Evolutionary conservation across 352 stramenopile genomes (phyloP), one percentile per base, ranked within the genome.

Genomic region (Pythium scleroteichum): DNA sequence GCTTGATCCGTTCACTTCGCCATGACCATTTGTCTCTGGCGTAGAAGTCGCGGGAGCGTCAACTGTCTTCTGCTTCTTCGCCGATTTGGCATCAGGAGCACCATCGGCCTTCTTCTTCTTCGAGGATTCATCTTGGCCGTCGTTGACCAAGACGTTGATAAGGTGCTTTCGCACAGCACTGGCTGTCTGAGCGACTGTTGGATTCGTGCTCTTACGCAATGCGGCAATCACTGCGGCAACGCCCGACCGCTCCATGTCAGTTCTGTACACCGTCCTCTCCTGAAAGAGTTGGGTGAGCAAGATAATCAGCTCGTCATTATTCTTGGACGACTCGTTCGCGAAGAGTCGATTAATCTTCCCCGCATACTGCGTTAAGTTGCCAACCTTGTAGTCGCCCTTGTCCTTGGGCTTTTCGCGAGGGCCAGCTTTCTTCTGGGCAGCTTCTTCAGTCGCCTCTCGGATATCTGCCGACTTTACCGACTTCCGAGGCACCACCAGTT

Each of bases 141-240:
- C 81, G 17, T 83, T 64, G 14, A 75, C 59, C 53, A 93, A 53
- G 8, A 90, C 81, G 2, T 72, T 72, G 23, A 92, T 93, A 64
- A 92, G 67, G 63, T 92, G 82, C 62, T 90, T 92, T 51, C 85
- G 81, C 51, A 94, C 63, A 8, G 81, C 82, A 52, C 82, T 94
- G 1, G 85, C 82, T 2, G 85, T 90, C 40, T 84, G 64, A 0
- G 78, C 77, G 0, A 94, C 78, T 1, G 82, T 91, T 4, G 82
- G 78, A 47, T 79, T 92, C 22, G 64, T 66, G 38, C 71, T 91
- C 72, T 92, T 90, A 26, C 85, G 78, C 47, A 94, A 46, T 2
- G 61, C 41, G 3, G 81, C 77, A 54, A 94, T 85, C 52, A 92
- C 78, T 16, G 75, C 65, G n/a, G 81, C 81, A 22, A 92, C 58